Base-by-base conservation (phyloP, 2,329 filamentous ascomycete species). In the Bisporella sp. region DNA sequence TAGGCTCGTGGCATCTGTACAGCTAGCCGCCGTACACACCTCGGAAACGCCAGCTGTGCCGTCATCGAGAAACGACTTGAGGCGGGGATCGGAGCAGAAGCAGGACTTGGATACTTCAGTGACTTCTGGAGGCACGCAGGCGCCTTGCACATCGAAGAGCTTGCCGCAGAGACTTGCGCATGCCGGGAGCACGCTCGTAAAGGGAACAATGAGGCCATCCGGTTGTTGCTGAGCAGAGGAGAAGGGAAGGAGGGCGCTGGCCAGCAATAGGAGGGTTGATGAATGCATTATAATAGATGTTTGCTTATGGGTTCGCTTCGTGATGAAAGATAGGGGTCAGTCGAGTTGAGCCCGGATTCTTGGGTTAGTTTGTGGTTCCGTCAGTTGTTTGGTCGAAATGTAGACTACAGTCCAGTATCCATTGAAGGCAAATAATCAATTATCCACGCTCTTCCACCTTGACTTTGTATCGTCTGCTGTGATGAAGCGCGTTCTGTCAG, bases 101-200 rank as follows among this genome's bases (percentile, higher is more conserved):
- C 89, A 95, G 35, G 74, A 72, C 47, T 80, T 73, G 65, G 85
- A 88, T 41, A 73, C 76, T 21, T 66, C 62, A 5, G 76, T 66
- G 4, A 68, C 72, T 29, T 69, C 73, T 4, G 77, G 78, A 4
- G 85, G 84, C 1, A 85, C 76, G 67, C 89, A 95, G 54, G 74
- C 80, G 43, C 77, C 77, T 62, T 90, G 87, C 51, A 86, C 88
- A 66, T 87, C 78, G 63, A 77, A 81, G 42, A 89, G 78, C 31
- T 71, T 65, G 41, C 76, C 73, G 62, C 85, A 89, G 44, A 63
- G 54, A 28, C 71, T 65, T 7, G 80, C 84, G 61, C 85, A 89
- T 30, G 74, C 64, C 4, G 85, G 85, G 45, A 89, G 77, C 41
- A 73, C 67, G 45, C 76, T 69, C 44, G 61, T 57, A 59, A 82